Evolutionary conservation across 2,329 filamentous ascomycete species (phyloP).

Genomic region (Verticillium albo-atrum): DNA sequence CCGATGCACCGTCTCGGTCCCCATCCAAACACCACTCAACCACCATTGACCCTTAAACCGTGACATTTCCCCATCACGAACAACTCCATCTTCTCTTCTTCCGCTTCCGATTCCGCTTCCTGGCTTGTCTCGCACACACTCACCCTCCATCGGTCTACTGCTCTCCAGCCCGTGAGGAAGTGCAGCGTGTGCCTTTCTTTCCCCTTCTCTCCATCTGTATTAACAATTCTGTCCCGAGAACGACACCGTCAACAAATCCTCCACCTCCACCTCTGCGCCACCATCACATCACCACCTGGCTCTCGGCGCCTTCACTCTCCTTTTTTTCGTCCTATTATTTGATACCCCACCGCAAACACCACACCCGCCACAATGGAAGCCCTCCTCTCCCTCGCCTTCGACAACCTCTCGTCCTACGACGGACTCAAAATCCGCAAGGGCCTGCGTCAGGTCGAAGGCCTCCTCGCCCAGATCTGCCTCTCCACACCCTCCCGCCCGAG

Average conservation of each 20-base stretch:
- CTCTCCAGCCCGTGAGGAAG: neutral
- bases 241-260: neutral
- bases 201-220: neutral
- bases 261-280: neutral
- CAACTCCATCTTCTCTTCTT: neutral
- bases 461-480: constrained; percentile 92
- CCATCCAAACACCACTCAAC: neutral
- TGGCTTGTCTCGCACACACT: neutral
- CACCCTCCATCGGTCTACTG: neutral
- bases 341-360: constrained; percentile 8
- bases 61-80: neutral
- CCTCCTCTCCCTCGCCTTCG: constrained; percentile 86
- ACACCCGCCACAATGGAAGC: constrained; percentile 67
- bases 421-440: constrained; percentile 88
- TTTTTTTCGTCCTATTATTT: constrained; percentile 1
- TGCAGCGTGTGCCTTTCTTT: neutral
- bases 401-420: constrained; percentile 93
- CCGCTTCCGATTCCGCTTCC: neutral
- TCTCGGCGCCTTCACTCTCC: constrained; percentile 6
- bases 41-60: neutral
- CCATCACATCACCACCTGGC: constrained; percentile 11
- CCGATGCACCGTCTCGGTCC: neutral
- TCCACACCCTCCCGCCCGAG: constrained; percentile 31
- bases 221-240: neutral
- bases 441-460: constrained; percentile 85